Base-by-base conservation (phyloP, 2,329 filamentous ascomycete genomes). In the Ascochyta lentis region DNA sequence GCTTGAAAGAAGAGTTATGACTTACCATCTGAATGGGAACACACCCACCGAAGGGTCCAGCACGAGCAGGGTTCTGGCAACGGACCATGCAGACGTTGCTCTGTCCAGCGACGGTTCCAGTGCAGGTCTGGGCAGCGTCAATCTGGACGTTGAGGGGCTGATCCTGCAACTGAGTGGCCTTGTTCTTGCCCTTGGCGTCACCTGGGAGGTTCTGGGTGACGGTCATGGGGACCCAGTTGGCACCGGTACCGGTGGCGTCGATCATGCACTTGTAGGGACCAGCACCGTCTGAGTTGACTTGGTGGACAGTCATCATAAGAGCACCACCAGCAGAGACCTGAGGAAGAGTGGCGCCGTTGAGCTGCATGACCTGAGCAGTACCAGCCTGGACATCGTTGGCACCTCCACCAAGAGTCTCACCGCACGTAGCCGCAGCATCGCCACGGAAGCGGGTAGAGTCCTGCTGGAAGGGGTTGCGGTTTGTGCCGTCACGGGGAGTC, bases 201-300 rank as follows among this genome's bases (percentile, higher is more conserved):
- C 84, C 84, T 1, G 79, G 80, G 3, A 84, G 79, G 58, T 83
- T 82, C 54, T 77, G 77, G 23, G 82, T 83, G 49, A 88, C 85
- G 31, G 80, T 73, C 69, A 86, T 83, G 57, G 81, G 73, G 22
- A 75, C 70, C 81, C 84, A 87, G 60, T 77, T 70, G 43, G 77
- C 68, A 23, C 80, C 86, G 4, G 85, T 86, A 52, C 78, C 86
- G 54, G 86, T 85, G 51, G 78, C 73, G 66, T 87, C 86, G 69
- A 89, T 86, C 80, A 85, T 85, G 77, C 86, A 88, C 6, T 78
- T 82, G 74, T 87, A 89, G 2, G 86, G 86, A 10, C 87, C 87
- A 56, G 84, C 86, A 54, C 87, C 87, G 62, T 89, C 87, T 34
- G 79, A 79, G 74, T 89, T 89, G 71, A 89, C 85, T 71, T 89